Evolutionary conservation across 306 rosid species (phyloP), one percentile per base, ranked within the genome.

Genomic region (Lablab purpureus): DNA sequence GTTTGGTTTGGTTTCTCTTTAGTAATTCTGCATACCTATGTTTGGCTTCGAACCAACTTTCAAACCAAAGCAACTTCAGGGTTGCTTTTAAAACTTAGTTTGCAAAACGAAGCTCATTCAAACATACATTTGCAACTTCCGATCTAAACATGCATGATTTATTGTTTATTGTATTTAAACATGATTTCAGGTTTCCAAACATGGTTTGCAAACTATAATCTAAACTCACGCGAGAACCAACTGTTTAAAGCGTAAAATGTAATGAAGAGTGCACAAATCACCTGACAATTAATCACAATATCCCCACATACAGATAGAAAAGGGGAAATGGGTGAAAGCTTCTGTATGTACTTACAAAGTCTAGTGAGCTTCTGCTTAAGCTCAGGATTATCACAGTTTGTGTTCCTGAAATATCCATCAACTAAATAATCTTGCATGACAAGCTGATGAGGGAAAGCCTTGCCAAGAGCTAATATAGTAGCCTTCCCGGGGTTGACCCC

Each of bases 391-490:
- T 92, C 93, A 74, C 98, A 92, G 74, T 93, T 95, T 59, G 98
- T 91, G 82, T 87, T 91, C 76, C 82, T 90, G 83, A 95, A 95
- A 81, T 95, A 95, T 40, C 98, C 94, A 45, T 95, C 98, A 59
- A 95, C 99, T 37, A 95, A 85, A 68, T 84, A 95, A 40, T 95
- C 99, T 82, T 92, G 99, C 92, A 91, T 89, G 49, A 92, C 93
- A 70, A 92, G 95, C 79, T 94, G 99, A 76, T 90, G 97, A 72
- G 99, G 99, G 77, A 94, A 92, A 54, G 98, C 99, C 76, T 92
- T 95, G 43, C 99, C 98, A 73, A 95, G 94, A 82, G 98, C 94
- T 75, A 95, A 65, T 71, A 95, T 88, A 4, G 91, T 86, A 25
- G 99, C 98, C 71, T 82, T 92, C 2, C 94, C 89, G 0, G 90